Evolutionary conservation across 2,329 filamentous ascomycete species (phyloP).

Genomic region (Xylariaceae sp.): DNA sequence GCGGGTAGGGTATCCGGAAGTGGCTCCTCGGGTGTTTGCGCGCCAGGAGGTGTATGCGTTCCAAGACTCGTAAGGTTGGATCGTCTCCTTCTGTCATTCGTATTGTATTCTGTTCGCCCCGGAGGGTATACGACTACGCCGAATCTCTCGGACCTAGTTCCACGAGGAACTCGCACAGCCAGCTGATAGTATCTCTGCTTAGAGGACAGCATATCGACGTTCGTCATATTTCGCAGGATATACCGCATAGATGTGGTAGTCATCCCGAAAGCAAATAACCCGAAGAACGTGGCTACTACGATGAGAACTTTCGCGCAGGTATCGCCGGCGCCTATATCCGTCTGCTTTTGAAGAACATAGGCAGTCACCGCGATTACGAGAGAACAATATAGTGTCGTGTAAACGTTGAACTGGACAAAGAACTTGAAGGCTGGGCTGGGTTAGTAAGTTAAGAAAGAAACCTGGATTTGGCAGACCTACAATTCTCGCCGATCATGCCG

Average conservation of each 20-base stretch:
- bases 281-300: slow-evolving; percentile 65
- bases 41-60: slow-evolving; percentile 12
- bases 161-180: slow-evolving; percentile 63
- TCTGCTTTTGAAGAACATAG: slow-evolving; percentile 56
- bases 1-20: slow-evolving; percentile 11
- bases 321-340: slow-evolving; percentile 42
- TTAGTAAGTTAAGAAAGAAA: slow-evolving; percentile 9
- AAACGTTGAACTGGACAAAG: slow-evolving; percentile 81
- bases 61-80: background rate
- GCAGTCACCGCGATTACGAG: slow-evolving; percentile 60
- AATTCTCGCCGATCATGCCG: slow-evolving; percentile 79
- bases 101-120: slow-evolving; percentile 24
- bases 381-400: slow-evolving; percentile 62
- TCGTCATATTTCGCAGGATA: slow-evolving; percentile 69
- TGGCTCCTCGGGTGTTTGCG: slow-evolving; percentile 7
- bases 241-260: slow-evolving; percentile 64
- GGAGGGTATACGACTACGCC: slow-evolving; percentile 57
- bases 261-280: slow-evolving; percentile 78
- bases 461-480: slow-evolving; percentile 36
- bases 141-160: slow-evolving; percentile 41
- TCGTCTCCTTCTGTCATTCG: slow-evolving; percentile 1
- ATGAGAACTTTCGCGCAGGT: slow-evolving; percentile 62
- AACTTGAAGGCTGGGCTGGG: slow-evolving; percentile 69
- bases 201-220: slow-evolving; percentile 69
- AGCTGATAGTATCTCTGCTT: slow-evolving; percentile 62